Base-by-base conservation (phyloP, 2,329 filamentous ascomycete species). In the Phialemonium atrogriseum region DNA sequence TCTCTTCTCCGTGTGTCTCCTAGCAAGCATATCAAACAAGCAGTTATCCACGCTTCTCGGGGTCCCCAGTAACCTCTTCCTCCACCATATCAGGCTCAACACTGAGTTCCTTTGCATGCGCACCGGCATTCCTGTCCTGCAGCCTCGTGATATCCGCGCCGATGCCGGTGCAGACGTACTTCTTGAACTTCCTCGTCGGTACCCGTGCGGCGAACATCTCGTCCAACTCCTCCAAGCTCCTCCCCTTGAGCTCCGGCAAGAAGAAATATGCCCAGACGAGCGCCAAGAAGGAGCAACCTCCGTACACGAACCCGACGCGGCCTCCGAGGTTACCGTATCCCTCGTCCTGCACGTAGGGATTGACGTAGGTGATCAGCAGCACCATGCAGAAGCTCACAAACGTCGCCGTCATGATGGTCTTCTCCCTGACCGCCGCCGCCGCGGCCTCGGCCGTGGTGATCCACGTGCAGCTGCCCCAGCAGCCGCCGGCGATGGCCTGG, bases 361-460 rank as follows among this genome's bases (percentile, higher is more conserved):
- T 48, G n/a, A 54, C 41, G 24, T 43, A 55, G 16, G 43, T 50
- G 26, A 53, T 43, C 13, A 50, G 39, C 7, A 52, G 32, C 2
- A 37, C 39, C 3, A 45, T 40, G 10, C 43, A 40, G 32, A 50
- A 51, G 19, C 47, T 45, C n/a, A 36, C 36, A 30, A 52, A 46
- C 1, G 45, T 44, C 1, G 49, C 45, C 10, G 50, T 37, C 3
- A 43, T 44, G 10, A 52, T 35, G 7, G 50, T 52, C 31, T 45
- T 46, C 36, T 54, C 51, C 10, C 50, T 41, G 9, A 53, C 40
- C 8, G 45, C 42, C 1, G 38, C 35, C 5, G 46, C 50, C 4
- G 44, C 38, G 5, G 47, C 41, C 27, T 55, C 49, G n/a, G 46
- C 45, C 7, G 46, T 47, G 7, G 43, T 37, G 24, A 51, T 49